A percentile compares a stretch with the other conserved stretches of the same genome.
phyloP scores from a whole-genome alignment of 495 filamentous ascomycete genomes.

The Penicillium simplicissimum region DNA sequence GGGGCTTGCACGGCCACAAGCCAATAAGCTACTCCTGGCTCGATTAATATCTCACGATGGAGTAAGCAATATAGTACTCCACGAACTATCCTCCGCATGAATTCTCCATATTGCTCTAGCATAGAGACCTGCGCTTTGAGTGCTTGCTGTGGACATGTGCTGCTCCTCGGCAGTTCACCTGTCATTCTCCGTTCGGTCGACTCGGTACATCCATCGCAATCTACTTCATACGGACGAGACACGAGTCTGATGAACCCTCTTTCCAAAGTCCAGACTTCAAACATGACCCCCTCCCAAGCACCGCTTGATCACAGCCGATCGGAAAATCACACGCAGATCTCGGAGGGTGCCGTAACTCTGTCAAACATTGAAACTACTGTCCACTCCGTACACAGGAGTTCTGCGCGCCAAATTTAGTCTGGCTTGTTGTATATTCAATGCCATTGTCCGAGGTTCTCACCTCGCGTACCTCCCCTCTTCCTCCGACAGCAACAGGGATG shows the following conservation, averaged over 20 bases:
- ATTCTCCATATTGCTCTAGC: too few species aligned
- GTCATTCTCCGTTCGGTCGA: not conserved
- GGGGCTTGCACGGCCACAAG: too few species aligned
- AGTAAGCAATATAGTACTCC: too few species aligned
- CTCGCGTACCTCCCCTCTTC: not conserved
- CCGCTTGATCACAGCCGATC: not conserved
- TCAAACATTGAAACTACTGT: not conserved
- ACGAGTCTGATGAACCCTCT: not conserved
- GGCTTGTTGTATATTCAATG: not conserved
- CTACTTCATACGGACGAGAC: not conserved
- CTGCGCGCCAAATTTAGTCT: not conserved
- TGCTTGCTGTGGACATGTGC: not conserved
- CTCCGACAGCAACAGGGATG: not conserved
- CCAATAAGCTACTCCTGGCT: too few species aligned
- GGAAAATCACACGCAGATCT: conserved; percentile 3
- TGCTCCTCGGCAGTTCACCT: conserved; percentile 5
- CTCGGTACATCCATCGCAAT: not conserved
- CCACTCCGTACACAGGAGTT: not conserved
- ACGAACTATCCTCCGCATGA: too few species aligned
- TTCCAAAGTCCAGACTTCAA: not conserved
- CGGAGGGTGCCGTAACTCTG: conserved; percentile 1
- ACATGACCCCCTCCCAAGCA: not conserved
- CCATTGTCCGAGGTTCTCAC: not conserved
- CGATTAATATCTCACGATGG: too few species aligned
- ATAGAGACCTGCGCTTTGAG: too few species aligned